These are phyloP conservation scores for Xylaria sp. DNA, from an alignment of 2,329 filamentous ascomycete genomes.

Conservation along the genomic window DNA sequence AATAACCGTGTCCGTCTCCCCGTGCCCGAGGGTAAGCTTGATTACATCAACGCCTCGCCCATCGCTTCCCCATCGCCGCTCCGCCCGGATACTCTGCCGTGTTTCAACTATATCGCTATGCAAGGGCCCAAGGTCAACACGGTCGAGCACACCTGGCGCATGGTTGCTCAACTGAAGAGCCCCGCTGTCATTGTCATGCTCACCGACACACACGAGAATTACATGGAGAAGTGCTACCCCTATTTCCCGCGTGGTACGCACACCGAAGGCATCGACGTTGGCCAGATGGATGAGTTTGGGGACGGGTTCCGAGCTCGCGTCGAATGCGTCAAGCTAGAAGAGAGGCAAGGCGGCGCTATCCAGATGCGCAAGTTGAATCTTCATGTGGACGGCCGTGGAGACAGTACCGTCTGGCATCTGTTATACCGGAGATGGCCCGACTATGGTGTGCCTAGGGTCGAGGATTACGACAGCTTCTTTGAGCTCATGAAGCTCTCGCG, in stretches of 20 bases:
- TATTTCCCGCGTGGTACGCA: conserved; percentile 79
- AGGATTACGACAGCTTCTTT: conserved; percentile 75
- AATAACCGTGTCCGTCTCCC: conserved; percentile 84
- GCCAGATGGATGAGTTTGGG: conserved; percentile 71
- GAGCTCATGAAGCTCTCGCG: conserved; percentile 75
- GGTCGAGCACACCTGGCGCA: conserved; percentile 89
- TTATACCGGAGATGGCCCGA: conserved; percentile 92
- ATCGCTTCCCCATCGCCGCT: conserved; percentile 65
- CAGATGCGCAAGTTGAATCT: conserved; percentile 80
- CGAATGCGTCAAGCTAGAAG: conserved; percentile 70
- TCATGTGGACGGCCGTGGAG: conserved; percentile 59
- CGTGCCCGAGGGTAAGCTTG: conserved; percentile 77
- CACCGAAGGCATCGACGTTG: conserved; percentile 66
- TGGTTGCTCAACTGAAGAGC: conserved; percentile 82
- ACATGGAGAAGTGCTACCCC: conserved; percentile 84
- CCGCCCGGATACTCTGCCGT: conserved; percentile 51
- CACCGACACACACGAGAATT: conserved; percentile 84
- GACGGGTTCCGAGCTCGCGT: conserved; percentile 77
- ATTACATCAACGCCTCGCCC: conserved; percentile 87
- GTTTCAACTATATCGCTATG: conserved; percentile 84
- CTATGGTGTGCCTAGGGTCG: conserved; percentile 80
- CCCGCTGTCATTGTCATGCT: conserved; percentile 93
- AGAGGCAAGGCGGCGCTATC: conserved; percentile 68
- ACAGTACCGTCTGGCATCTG: conserved; percentile 76
- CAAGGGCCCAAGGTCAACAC: conserved; percentile 86